Evolutionary conservation across 257 asterid species (phyloP).

Genomic region (Marsdenia floribunda): DNA sequence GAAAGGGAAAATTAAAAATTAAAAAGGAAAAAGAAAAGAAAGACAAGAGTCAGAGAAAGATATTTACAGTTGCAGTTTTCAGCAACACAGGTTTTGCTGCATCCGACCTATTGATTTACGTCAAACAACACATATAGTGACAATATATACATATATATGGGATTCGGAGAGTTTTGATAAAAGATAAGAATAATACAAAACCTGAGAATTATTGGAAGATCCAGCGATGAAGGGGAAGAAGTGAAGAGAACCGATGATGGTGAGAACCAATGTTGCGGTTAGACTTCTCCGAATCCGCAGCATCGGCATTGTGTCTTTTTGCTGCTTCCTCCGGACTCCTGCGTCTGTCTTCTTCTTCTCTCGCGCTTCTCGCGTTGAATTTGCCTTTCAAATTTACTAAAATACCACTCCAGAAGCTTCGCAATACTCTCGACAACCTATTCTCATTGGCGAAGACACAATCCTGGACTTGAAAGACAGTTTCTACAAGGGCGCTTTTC

Average conservation of each 20-base stretch:
- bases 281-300: constrained; percentile 9
- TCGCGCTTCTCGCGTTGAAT: background rate
- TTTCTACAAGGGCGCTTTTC: too few species aligned
- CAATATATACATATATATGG: background rate
- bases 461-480: too few species aligned
- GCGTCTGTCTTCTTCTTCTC: background rate
- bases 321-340: background rate
- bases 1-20: too few species aligned
- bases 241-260: constrained; percentile 15
- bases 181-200: constrained; percentile 3
- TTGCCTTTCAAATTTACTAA: too few species aligned
- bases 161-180: background rate
- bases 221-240: constrained; percentile 29
- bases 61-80: constrained; percentile 62
- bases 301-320: constrained; percentile 13
- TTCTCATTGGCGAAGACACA: constrained; percentile 6
- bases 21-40: background rate
- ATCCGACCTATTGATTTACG: constrained; percentile 35
- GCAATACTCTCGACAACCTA: background rate
- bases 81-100: constrained; percentile 69
- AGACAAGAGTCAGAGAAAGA: background rate
- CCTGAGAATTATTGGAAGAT: constrained; percentile 52
- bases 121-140: constrained; percentile 1
- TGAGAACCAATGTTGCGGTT: constrained; percentile 35
- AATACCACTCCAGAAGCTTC: background rate